These are phyloP conservation scores for Schizochytrium sp. DNA, from an alignment of 108 stramenopile genomes.

Conservation along the genomic window DNA sequence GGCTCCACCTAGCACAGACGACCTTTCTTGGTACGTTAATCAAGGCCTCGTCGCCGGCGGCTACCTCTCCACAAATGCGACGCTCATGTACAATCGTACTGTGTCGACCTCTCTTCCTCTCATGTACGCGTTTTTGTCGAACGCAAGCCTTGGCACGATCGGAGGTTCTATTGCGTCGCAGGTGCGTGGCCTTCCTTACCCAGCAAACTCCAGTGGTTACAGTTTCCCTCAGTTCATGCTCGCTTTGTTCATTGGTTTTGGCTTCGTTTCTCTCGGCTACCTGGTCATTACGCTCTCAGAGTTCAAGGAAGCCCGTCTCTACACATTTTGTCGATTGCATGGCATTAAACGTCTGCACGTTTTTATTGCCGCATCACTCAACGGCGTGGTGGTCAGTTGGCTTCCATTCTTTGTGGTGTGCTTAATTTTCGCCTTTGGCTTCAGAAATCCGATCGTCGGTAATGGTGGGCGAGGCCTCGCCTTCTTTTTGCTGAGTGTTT, in stretches of 20 bases:
- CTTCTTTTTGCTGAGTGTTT: constrained; percentile 23
- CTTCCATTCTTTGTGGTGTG: neutral
- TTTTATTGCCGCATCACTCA: neutral
- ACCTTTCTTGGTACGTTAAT: neutral
- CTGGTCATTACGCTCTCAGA: neutral
- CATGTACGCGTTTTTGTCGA: neutral
- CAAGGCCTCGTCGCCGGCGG: neutral
- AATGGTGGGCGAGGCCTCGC: neutral
- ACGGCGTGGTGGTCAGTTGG: neutral
- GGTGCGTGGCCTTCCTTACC: neutral
- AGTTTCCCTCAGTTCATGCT: neutral
- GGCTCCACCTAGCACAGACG: neutral
- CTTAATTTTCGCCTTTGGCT: neutral
- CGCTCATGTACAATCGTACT: neutral
- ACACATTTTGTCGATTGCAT: neutral
- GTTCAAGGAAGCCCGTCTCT: neutral
- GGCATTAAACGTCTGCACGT: neutral
- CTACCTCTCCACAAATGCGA: neutral
- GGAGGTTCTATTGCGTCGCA: neutral
- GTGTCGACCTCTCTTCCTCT: neutral
- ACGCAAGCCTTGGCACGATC: neutral
- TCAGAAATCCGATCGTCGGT: neutral
- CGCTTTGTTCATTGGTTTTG: neutral
- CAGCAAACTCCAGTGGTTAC: neutral
- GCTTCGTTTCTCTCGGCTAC: neutral